phyloP scores from a whole-genome alignment of 805 yeast genomes.

The Candida arabinofermentans region DNA sequence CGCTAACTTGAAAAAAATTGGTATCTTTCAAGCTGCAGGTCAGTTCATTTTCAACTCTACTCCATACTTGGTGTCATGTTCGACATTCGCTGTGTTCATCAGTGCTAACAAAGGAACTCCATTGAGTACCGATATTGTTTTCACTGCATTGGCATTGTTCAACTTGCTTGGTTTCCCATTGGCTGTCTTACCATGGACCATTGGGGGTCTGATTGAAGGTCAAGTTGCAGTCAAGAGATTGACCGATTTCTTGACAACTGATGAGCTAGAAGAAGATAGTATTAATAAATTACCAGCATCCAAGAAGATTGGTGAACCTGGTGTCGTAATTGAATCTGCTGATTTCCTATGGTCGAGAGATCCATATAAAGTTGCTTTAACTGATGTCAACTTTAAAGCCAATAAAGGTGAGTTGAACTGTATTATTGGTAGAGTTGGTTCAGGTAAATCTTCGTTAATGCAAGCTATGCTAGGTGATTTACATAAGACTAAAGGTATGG shows the following conservation, averaged over 20 bases:
- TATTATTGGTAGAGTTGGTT: slow-evolving; percentile 85
- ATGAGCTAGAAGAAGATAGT: slow-evolving; percentile 73
- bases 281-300: slow-evolving; percentile 50
- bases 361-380: slow-evolving; percentile 66
- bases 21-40: slow-evolving; percentile 64
- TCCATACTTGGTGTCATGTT: slow-evolving; percentile 85
- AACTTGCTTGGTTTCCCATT: slow-evolving; percentile 88
- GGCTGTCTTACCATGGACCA: slow-evolving; percentile 87
- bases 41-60: slow-evolving; percentile 79
- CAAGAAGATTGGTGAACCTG: slow-evolving; percentile 57
- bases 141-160: slow-evolving; percentile 86
- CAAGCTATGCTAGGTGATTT: slow-evolving; percentile 82
- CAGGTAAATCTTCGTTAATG: slow-evolving; percentile 82
- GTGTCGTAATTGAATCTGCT: slow-evolving; percentile 58
- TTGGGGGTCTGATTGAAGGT: slow-evolving; percentile 83
- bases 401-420: slow-evolving; percentile 78
- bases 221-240: slow-evolving; percentile 79
- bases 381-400: slow-evolving; percentile 58
- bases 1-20: slow-evolving; percentile 68
- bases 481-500: slow-evolving; percentile 69
- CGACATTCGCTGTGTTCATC: slow-evolving; percentile 79
- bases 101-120: slow-evolving; percentile 52
- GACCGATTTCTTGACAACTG: slow-evolving; percentile 62
- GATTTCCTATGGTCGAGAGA: slow-evolving; percentile 77
- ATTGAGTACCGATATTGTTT: slow-evolving; percentile 83